Conservation (phyloP, 805 yeast species). For the Suhomyces kilbournensis region DNA sequence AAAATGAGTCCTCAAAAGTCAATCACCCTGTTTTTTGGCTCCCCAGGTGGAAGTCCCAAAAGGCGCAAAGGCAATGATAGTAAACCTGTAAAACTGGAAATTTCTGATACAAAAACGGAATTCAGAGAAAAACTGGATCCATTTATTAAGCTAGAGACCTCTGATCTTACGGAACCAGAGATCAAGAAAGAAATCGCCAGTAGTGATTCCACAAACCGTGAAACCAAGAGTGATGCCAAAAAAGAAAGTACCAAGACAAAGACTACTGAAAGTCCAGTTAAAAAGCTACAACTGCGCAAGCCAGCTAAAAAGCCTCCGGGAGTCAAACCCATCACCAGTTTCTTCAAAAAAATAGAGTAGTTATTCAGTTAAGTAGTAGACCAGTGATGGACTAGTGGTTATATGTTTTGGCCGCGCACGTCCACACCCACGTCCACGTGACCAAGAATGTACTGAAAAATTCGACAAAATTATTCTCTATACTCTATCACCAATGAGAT, state of each 20-base stretch:
- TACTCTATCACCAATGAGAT: neutral
- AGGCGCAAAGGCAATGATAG: neutral
- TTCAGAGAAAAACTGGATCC: neutral
- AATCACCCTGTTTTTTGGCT: constrained; percentile 26
- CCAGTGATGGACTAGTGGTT: neutral
- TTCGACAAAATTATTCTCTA: constrained; percentile 1
- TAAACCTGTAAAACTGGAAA: neutral
- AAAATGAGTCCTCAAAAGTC: constrained; percentile 17
- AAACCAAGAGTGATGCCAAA: neutral
- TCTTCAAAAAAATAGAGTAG: neutral
- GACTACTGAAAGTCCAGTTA: neutral
- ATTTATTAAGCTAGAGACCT: neutral
- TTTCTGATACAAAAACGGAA: neutral
- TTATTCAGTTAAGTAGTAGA: neutral
- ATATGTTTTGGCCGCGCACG: neutral
- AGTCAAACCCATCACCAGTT: neutral
- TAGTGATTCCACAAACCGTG: neutral
- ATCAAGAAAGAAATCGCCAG: neutral
- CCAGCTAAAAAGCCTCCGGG: neutral
- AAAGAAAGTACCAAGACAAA: neutral
- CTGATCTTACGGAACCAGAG: neutral
- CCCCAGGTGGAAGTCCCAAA: neutral
- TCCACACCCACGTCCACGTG: neutral
- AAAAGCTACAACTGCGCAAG: neutral
- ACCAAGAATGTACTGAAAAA: neutral